These are phyloP conservation scores for Pythium vanterpoolii DNA, from an alignment of 352 stramenopile species.

Conservation along the genomic window DNA sequence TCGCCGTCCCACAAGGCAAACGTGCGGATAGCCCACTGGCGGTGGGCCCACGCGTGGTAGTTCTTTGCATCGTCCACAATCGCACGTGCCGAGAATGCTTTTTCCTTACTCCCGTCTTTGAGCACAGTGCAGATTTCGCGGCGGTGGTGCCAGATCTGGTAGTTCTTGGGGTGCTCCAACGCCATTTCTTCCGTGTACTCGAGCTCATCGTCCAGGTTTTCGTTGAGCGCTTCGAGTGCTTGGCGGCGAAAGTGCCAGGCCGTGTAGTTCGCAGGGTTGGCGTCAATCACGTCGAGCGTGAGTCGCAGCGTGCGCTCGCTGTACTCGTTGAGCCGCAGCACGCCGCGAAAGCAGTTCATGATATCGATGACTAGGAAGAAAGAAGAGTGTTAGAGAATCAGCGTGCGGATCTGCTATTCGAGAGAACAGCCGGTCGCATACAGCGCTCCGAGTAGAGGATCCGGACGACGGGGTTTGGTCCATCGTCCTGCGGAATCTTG, in stretches of 20 bases:
- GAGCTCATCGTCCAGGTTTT: conserved; percentile 65
- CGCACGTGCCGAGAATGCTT: conserved; percentile 91
- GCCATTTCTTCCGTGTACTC: conserved; percentile 83
- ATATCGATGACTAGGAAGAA: conserved; percentile 60
- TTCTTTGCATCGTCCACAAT: conserved; percentile 97
- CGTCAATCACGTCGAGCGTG: conserved; percentile 91
- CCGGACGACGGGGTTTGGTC: conserved; percentile 70
- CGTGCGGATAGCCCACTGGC: conserved; percentile 92
- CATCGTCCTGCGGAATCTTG: conserved; percentile 83
- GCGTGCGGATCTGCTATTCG: neutral
- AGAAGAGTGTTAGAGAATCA: neutral
- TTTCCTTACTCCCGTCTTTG: conserved; percentile 82
- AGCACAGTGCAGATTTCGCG: conserved; percentile 89
- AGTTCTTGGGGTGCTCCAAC: conserved; percentile 97
- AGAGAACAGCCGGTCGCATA: conserved; percentile 29
- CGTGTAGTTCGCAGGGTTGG: conserved; percentile 98
- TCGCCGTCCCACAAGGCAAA: conserved; percentile 91
- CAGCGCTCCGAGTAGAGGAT: conserved; percentile 73
- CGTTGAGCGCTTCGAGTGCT: conserved; percentile 81
- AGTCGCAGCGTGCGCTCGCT: conserved; percentile 90
- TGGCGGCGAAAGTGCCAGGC: conserved; percentile 95
- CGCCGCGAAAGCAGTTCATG: conserved; percentile 95
- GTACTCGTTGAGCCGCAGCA: conserved; percentile 90
- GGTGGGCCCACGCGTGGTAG: conserved; percentile 98
- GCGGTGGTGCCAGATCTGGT: conserved; percentile 99